phyloP scores from a whole-genome alignment of 768 basidiomycete species.

The Pulveroboletus frians region DNA sequence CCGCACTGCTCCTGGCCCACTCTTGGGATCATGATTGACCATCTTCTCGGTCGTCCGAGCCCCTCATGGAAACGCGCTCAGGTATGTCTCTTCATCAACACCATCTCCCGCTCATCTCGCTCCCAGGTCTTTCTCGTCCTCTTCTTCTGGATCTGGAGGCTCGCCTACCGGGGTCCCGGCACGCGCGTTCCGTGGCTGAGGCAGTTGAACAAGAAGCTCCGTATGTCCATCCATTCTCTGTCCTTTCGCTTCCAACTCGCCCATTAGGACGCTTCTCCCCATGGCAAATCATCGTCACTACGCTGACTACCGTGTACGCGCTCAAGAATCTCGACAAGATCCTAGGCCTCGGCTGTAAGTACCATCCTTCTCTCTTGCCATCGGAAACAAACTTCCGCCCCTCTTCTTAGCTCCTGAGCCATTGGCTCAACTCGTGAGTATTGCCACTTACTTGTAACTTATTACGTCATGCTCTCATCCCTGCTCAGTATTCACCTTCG shows the following conservation, averaged over 20 bases:
- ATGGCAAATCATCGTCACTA: slow-evolving; percentile 91
- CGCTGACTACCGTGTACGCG: slow-evolving; percentile 81
- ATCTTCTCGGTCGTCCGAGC: slow-evolving; percentile 81
- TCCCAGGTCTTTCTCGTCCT: slow-evolving; percentile 83
- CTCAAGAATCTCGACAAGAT: slow-evolving; percentile 81
- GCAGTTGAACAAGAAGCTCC: slow-evolving; percentile 50
- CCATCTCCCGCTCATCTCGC: slow-evolving; percentile 1
- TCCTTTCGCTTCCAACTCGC: not conserved
- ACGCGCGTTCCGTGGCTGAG: slow-evolving; percentile 65
- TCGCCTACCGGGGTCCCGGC: slow-evolving; percentile 55
- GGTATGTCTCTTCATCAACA: slow-evolving; percentile 34
- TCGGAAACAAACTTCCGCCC: not conserved
- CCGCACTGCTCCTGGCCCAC: slow-evolving; percentile 1
- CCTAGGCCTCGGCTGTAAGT: slow-evolving; percentile 68
- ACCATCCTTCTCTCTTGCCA: not conserved
- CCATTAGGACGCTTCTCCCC: slow-evolving; percentile 75
- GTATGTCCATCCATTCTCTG: slow-evolving; percentile 36
- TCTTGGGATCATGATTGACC: slow-evolving; percentile 75
- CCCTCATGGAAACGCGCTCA: slow-evolving; percentile 88
- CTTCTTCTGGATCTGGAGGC: slow-evolving; percentile 85
- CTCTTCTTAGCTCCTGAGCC: slow-evolving; percentile 78
- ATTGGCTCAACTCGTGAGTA: slow-evolving; percentile 73
- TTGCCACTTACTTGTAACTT: not conserved
- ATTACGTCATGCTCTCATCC: slow-evolving; percentile 4
- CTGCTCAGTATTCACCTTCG: slow-evolving; percentile 73